Evolutionary conservation across 441 rosid genomes (phyloP), one percentile per base, ranked within the genome.

Genomic region (Croton setiger): DNA sequence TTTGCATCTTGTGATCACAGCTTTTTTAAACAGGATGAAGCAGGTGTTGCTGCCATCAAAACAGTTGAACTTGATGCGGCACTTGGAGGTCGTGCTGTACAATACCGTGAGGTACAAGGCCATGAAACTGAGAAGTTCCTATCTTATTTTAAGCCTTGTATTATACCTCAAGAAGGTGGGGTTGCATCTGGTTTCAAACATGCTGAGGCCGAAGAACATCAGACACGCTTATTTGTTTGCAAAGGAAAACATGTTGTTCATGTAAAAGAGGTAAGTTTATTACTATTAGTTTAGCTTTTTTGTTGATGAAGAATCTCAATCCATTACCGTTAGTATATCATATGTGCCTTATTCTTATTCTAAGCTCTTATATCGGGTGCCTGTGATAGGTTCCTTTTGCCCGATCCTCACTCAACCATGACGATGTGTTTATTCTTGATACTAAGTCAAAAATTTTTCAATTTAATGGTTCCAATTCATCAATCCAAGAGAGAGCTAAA

Each of bases 401-500:
- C 75, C 90, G 99, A 66, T 90, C 99, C 12, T 90, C 97, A 36
- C 92, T 95, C 77, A 95, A 85, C 84, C 99, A 95, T 64, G 97
- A 95, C 39, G 97, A 95, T 68, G 88, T 95, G 69, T 95, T 95
- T 76, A 87, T 95, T 75, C 89, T 95, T 71, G 78, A 75, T 44
- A 75, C 79, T 21, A 63, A 64, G 64, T 67, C 66, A 35, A 78
- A 75, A 55, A 75, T 78, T 21, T 79, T 75, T 67, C 82, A 95
- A 77, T 95, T 95, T 68, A 95, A 81, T 83, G 99, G 99, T 72
- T 87, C 95, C 57, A 89, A 90, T 61, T 90, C 99, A 58, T 88
- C 92, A 74, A 95, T 95, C 83, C 98, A 90, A 85, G 99, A 95
- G 84, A 92, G 99, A 78, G 98, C 98, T 55, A 95, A 95, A 77